These are phyloP conservation scores for Aspergillus campestris DNA, from an alignment of 495 filamentous ascomycete genomes.

Conservation along the genomic window DNA sequence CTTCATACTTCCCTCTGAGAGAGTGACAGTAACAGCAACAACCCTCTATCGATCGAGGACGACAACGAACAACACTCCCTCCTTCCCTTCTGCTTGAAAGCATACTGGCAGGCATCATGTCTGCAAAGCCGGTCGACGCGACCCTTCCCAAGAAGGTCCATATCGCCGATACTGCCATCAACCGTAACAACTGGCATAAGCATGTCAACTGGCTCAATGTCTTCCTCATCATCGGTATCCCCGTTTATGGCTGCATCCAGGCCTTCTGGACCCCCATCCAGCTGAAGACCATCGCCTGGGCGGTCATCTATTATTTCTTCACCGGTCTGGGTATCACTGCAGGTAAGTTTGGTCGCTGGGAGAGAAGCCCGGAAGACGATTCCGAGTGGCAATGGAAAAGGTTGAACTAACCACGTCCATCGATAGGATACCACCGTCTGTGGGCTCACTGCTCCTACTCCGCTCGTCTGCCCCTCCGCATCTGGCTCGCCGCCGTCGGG, in stretches of 20 bases:
- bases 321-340: conserved; percentile 86
- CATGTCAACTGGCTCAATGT: conserved; percentile 97
- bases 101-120: conserved; percentile 20
- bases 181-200: conserved; percentile 84
- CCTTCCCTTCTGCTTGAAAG: not conserved
- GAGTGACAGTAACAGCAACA: not conserved
- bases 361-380: no score
- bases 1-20: not conserved
- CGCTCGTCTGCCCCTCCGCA: conserved; percentile 75
- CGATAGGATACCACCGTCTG: conserved; percentile 71
- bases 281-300: conserved; percentile 68
- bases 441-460: conserved; percentile 97
- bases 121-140: conserved; percentile 28
- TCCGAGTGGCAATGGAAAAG: no score
- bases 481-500: conserved; percentile 87
- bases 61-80: not conserved
- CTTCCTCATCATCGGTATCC: conserved; percentile 76
- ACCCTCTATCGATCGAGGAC: not conserved
- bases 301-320: conserved; percentile 85
- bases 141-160: conserved; percentile 44
- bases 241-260: conserved; percentile 63
- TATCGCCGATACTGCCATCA: conserved; percentile 60
- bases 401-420: no score
- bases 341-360: conserved; percentile 39
- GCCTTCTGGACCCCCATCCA: conserved; percentile 77